These are phyloP conservation scores for Vanrija pseudolonga DNA, from an alignment of 1,284 basidiomycete species.

Conservation along the genomic window DNA sequence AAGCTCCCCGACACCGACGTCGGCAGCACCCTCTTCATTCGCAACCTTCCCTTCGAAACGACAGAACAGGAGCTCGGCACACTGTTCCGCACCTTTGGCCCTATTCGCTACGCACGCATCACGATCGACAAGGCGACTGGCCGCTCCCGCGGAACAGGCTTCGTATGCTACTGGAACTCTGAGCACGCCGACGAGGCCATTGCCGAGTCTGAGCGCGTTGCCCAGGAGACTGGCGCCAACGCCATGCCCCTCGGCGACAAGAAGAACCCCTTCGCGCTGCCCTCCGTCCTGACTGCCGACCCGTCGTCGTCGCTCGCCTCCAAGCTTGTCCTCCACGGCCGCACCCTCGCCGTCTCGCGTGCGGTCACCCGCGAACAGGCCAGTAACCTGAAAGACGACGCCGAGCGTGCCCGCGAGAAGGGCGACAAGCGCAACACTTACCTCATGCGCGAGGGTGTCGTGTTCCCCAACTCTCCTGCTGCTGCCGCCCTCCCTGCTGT, in stretches of 20 bases:
- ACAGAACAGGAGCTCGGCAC: slow-evolving; percentile 84
- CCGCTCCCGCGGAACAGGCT: slow-evolving; percentile 89
- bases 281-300: slow-evolving; percentile 90
- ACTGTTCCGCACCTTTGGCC: slow-evolving; percentile 86
- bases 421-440: slow-evolving; percentile 95
- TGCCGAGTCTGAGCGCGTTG: slow-evolving; percentile 71
- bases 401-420: slow-evolving; percentile 78
- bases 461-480: slow-evolving; percentile 77
- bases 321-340: slow-evolving; percentile 82
- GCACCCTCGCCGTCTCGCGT: slow-evolving; percentile 82
- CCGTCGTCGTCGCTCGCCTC: slow-evolving; percentile 81
- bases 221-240: slow-evolving; percentile 56
- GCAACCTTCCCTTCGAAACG: slow-evolving; percentile 89
- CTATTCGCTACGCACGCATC: slow-evolving; percentile 88
- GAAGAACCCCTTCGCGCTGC: slow-evolving; percentile 78
- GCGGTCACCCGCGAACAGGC: slow-evolving; percentile 91
- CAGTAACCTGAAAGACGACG: slow-evolving; percentile 76
- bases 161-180: slow-evolving; percentile 95
- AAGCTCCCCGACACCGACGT: slow-evolving; percentile 71
- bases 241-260: slow-evolving; percentile 50
- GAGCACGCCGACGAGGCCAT: slow-evolving; percentile 84
- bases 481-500: slow-evolving; percentile 63
- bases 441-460: slow-evolving; percentile 91
- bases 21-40: slow-evolving; percentile 88
- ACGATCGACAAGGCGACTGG: slow-evolving; percentile 80